phyloP scores from a whole-genome alignment of 257 asterid genomes.

The Perilla frutescens region DNA sequence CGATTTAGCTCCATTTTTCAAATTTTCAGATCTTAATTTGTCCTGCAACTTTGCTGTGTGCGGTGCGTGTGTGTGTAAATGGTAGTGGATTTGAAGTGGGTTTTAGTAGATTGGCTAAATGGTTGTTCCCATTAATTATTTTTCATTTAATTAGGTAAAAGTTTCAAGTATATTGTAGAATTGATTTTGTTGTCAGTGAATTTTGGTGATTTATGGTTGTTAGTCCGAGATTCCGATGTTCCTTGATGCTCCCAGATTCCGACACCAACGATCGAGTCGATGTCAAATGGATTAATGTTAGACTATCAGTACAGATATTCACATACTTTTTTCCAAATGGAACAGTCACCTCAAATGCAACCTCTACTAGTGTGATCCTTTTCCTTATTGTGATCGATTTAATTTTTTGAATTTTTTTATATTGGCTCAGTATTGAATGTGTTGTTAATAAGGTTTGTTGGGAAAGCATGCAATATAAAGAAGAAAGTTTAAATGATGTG shows the following conservation, averaged over 20 bases:
- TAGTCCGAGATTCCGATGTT: too few relatives aligned
- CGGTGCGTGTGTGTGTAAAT: too few relatives aligned
- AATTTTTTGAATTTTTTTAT: neutral
- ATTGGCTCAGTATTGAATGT: neutral
- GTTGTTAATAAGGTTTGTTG: conserved; percentile 7
- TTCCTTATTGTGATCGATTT: conserved; percentile 23
- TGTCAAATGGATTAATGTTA: too few relatives aligned
- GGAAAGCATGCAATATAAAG: neutral
- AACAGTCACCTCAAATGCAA: conserved; percentile 95
- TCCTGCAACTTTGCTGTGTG: neutral
- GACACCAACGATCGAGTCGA: too few relatives aligned
- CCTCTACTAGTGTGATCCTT: conserved; percentile 70
- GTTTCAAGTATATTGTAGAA: neutral
- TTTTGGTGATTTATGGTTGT: too few relatives aligned
- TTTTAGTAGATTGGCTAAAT: conserved; percentile 28
- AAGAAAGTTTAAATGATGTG: conserved; percentile 14
- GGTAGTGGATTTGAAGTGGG: conserved; percentile 30
- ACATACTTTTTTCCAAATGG: too few relatives aligned
- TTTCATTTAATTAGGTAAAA: neutral
- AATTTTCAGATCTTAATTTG: neutral
- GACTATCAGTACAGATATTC: too few relatives aligned
- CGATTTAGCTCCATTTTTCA: neutral
- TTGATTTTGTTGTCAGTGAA: too few relatives aligned
- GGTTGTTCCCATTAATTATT: neutral
- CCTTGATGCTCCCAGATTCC: too few relatives aligned